Conservation (phyloP, 2,329 filamentous ascomycete species). For the Aspergillus sergii region DNA sequence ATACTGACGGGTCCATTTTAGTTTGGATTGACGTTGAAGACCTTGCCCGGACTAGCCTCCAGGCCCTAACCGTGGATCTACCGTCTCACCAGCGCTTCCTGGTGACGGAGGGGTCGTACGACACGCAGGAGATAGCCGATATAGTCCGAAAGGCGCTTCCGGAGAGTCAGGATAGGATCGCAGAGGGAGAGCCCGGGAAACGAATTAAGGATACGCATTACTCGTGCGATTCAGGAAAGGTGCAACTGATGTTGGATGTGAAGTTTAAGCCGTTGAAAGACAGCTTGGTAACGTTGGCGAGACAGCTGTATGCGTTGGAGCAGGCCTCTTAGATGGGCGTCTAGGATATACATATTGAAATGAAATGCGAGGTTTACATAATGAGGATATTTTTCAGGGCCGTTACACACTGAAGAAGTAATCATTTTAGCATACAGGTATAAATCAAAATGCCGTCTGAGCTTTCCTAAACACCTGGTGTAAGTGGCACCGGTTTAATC, state of each 20-base stretch:
- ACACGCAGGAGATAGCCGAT: conserved; percentile 35
- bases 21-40: conserved; percentile 29
- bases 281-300: conserved; percentile 23
- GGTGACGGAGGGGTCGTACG: conserved; percentile 30
- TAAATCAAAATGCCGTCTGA: background rate
- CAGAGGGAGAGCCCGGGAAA: conserved; percentile 27
- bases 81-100: conserved; percentile 26
- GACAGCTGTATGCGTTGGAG: conserved; percentile 26
- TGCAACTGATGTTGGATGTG: conserved; percentile 48
- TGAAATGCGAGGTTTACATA: background rate
- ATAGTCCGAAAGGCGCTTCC: conserved; percentile 20
- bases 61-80: conserved; percentile 16
- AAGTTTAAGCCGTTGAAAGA: conserved; percentile 32
- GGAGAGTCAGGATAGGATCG: conserved; percentile 17
- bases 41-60: conserved; percentile 21
- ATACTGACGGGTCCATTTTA: background rate
- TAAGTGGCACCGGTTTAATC: background rate
- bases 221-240: conserved; percentile 54
- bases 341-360: background rate
- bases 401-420: background rate
- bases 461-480: background rate
- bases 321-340: background rate
- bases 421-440: background rate
- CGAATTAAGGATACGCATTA: conserved; percentile 30
- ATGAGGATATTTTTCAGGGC: too few relatives aligned